Percentiles rank a stretch among this genome's conserved stretches.
Evolutionary conservation across 257 asterid species (phyloP).

Genomic region (Petrea volubilis): DNA sequence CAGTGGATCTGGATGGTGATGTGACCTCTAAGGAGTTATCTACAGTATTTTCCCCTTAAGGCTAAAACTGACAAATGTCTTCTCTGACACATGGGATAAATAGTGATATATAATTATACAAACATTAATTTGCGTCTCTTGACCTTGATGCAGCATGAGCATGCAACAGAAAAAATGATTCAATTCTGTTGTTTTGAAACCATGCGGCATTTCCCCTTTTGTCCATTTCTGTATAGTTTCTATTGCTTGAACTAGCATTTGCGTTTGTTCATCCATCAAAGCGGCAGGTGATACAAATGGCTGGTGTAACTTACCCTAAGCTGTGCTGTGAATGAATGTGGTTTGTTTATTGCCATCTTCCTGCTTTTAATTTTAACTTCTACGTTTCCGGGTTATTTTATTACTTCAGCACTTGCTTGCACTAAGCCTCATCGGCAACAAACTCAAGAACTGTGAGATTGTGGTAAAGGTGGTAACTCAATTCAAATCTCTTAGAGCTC

Average conservation of each 20-base stretch:
- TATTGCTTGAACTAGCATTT: neutral
- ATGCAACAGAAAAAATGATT: neutral
- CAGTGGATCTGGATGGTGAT: neutral
- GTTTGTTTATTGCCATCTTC: neutral
- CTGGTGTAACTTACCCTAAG: conserved; percentile 1
- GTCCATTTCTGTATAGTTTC: neutral
- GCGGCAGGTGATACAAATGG: neutral
- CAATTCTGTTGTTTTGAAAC: neutral
- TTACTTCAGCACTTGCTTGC: conserved; percentile 70
- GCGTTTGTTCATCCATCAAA: neutral
- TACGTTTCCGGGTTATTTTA: conserved; percentile 19
- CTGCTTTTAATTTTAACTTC: conserved; percentile 7
- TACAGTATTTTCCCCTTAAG: neutral
- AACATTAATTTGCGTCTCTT: neutral
- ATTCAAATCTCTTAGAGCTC: conserved; percentile 77
- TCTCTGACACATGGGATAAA: neutral
- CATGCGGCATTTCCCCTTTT: neutral
- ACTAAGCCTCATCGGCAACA: conserved; percentile 76
- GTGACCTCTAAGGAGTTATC: neutral
- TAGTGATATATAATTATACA: neutral
- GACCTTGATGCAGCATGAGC: neutral
- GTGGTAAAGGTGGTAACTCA: conserved; percentile 53
- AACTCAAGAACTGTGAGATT: conserved; percentile 56
- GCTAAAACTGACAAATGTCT: neutral
- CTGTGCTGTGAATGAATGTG: neutral